Evolutionary conservation across 2,329 filamentous ascomycete species (phyloP).

Genomic region (Furcasterigmium furcatum): DNA sequence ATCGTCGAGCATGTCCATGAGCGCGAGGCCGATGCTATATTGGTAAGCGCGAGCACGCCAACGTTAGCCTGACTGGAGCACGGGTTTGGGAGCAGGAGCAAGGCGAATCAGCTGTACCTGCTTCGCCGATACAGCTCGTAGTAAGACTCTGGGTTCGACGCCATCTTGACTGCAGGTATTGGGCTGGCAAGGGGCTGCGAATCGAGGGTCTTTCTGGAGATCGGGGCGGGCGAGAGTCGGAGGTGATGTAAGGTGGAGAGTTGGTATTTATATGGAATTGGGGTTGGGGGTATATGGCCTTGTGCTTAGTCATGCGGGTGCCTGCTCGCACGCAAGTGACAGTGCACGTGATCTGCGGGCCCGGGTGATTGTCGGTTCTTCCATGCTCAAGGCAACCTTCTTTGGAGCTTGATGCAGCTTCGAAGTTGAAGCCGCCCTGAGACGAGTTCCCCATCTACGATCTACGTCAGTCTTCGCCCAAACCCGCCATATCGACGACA

Average conservation of each 20-base stretch:
- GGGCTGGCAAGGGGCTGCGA: constrained; percentile 8
- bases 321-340: not conserved
- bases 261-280: not conserved
- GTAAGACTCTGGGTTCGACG: constrained; percentile 53
- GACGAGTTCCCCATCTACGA: constrained; percentile 6
- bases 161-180: constrained; percentile 30
- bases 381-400: constrained; percentile 2
- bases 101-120: constrained; percentile 63
- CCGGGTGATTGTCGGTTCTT: no score
- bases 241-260: not conserved
- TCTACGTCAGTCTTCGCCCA: not conserved
- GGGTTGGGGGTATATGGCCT: not conserved
- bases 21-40: constrained; percentile 79
- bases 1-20: constrained; percentile 96
- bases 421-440: constrained; percentile 6
- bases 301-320: not conserved
- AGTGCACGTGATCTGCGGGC: not conserved
- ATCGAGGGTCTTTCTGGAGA: constrained; percentile 13
- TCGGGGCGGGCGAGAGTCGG: constrained; percentile 3
- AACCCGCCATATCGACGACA: constrained; percentile 12
- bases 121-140: constrained; percentile 98
- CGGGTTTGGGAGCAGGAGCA: constrained; percentile 3
- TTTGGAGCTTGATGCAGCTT: constrained; percentile 15
- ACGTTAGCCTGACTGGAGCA: constrained; percentile 13
- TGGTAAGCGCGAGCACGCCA: not conserved